Evolutionary conservation across 306 rosid species (phyloP), one percentile per base, ranked within the genome.

Genomic region (Dryas alaskensis): DNA sequence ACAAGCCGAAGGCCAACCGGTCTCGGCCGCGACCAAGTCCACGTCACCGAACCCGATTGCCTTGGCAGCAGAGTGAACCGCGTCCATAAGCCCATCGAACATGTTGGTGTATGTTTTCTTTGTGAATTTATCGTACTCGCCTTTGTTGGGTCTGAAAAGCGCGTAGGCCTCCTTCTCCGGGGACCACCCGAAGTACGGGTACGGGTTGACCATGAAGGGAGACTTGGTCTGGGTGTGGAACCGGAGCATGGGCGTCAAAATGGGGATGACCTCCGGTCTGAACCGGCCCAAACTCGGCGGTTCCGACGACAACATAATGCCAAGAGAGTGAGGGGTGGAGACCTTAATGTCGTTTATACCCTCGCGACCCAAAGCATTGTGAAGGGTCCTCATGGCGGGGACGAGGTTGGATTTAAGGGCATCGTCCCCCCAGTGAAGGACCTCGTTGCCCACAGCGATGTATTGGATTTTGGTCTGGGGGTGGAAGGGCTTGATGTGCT

Each of bases 121-220:
- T 0, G 97, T 92, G 80, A 61, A 6, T 55, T 46, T 73, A 77
- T 94, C 99, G 40, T 16, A 67, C 11, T 88, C 44, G 0, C 97
- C 97, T 0, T 63, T 74, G 83, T 84, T 92, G 4, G 87, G 97
- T 45, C 63, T 45, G 82, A 94, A 94, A 22, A 94, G 58, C 0
- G 84, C 86, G 42, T 84, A 94, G 86, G 84, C 84, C 0, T 77
- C 79, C 69, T 71, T 62, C 0, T 87, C 76, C 0, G 92, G 92
- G 3, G 89, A 83, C 89, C 79, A 91, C 1, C 81, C 92, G 69
- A 94, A 94, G 57, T 92, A 94, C 0, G 99, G 97, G 43, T 94
- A 94, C 0, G 99, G 97, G 74, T 94, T 94, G 1, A 89, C 96
- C 96, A 94, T 94, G 6, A 94, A 88, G 0, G 99, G 99, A 0